phyloP scores from a whole-genome alignment of 495 filamentous ascomycete genomes.

The Penicillium steckii region DNA sequence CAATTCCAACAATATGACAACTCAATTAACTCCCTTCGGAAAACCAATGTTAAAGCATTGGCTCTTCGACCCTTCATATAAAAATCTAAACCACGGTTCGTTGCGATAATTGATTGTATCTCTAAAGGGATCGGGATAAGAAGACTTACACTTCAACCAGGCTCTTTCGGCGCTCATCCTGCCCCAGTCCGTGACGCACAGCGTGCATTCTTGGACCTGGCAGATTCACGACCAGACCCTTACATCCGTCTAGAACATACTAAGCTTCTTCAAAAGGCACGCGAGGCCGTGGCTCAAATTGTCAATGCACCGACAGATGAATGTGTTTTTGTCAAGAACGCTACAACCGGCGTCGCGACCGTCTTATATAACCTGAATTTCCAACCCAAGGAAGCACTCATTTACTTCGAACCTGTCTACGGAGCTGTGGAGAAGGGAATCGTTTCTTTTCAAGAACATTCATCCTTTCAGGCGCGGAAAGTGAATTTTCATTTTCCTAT shows the following conservation, averaged over 20 bases:
- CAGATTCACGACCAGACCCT: slow-evolving; percentile 65
- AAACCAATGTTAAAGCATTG: slow-evolving; percentile 67
- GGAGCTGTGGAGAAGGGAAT: slow-evolving; percentile 70
- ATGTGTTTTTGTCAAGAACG: slow-evolving; percentile 77
- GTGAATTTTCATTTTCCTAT: slow-evolving; percentile 56
- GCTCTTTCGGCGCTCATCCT: slow-evolving; percentile 80
- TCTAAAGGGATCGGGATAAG: neutral
- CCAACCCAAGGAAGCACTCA: slow-evolving; percentile 57
- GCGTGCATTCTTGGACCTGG: slow-evolving; percentile 53
- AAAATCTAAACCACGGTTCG: slow-evolving; percentile 81
- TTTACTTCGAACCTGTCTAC: slow-evolving; percentile 75
- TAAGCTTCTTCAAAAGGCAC: slow-evolving; percentile 58
- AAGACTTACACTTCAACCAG: slow-evolving; percentile 31
- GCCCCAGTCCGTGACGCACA: slow-evolving; percentile 54
- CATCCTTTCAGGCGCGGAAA: slow-evolving; percentile 39
- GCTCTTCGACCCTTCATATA: slow-evolving; percentile 63
- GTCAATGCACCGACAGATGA: slow-evolving; percentile 61
- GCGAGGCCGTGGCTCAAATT: slow-evolving; percentile 59
- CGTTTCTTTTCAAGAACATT: slow-evolving; percentile 63
- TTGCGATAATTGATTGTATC: neutral
- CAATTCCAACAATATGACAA: slow-evolving; percentile 1
- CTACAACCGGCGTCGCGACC: slow-evolving; percentile 76
- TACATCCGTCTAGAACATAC: slow-evolving; percentile 69
- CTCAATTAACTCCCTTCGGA: slow-evolving; percentile 48
- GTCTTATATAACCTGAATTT: slow-evolving; percentile 71